Percentiles rank a stretch among this genome's conserved stretches.
Conservation (phyloP, 2,329 filamentous ascomycete species). For the Claviceps digitariae region DNA sequence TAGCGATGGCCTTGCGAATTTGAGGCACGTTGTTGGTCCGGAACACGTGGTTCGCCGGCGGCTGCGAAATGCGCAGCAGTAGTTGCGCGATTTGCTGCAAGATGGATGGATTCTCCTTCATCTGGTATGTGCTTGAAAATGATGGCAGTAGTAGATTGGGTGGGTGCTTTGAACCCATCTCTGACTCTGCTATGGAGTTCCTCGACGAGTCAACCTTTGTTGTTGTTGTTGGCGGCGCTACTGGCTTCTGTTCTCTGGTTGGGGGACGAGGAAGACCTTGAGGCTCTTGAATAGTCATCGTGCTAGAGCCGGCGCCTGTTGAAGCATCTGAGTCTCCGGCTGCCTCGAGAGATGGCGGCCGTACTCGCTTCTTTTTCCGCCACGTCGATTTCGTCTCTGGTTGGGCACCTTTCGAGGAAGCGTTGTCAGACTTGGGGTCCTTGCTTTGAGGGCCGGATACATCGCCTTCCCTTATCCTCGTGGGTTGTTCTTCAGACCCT, state of each 20-base stretch:
- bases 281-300: neutral
- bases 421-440: slow-evolving; percentile 13
- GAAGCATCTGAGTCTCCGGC: slow-evolving; percentile 23
- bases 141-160: slow-evolving; percentile 57
- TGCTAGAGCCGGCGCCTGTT: slow-evolving; percentile 8
- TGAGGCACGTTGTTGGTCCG: slow-evolving; percentile 54
- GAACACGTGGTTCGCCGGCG: slow-evolving; percentile 56
- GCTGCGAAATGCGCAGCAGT: slow-evolving; percentile 40
- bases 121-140: slow-evolving; percentile 53
- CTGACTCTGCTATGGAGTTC: slow-evolving; percentile 26
- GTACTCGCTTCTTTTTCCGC: slow-evolving; percentile 30
- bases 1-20: slow-evolving; percentile 77
- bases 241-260: slow-evolving; percentile 1
- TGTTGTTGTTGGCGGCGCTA: slow-evolving; percentile 5
- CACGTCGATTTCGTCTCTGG: slow-evolving; percentile 17
- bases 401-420: slow-evolving; percentile 19
- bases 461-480: slow-evolving; percentile 30
- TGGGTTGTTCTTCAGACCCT: slow-evolving; percentile 41
- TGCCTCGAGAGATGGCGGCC: slow-evolving; percentile 33
- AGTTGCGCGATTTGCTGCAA: slow-evolving; percentile 51
- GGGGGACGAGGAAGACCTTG: slow-evolving; percentile 4
- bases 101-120: slow-evolving; percentile 55
- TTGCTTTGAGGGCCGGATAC: slow-evolving; percentile 24
- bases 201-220: slow-evolving; percentile 8
- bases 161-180: slow-evolving; percentile 29